Conservation (phyloP, 176 grass and related monocot genomes). For the Triticum dicoccoides region DNA sequence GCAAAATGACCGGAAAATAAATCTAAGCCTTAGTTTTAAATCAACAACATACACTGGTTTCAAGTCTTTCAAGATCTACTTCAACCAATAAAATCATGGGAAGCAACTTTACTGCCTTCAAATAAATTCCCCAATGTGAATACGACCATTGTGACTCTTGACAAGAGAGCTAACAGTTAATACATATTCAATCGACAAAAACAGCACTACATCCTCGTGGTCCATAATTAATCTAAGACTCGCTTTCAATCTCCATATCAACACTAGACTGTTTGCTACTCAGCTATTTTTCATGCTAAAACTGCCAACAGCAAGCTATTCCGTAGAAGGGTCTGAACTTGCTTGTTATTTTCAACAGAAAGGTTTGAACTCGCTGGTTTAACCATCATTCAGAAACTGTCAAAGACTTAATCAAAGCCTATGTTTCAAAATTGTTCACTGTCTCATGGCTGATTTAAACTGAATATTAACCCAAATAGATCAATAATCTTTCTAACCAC, state of each 20-base stretch:
- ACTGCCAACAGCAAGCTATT: background rate
- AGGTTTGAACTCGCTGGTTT: background rate
- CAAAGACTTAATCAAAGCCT: background rate
- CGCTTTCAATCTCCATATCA: background rate
- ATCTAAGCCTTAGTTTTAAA: background rate
- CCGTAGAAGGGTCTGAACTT: background rate
- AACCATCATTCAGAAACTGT: background rate
- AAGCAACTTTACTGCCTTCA: background rate
- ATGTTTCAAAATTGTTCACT: background rate
- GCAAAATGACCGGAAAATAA: background rate
- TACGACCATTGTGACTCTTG: background rate
- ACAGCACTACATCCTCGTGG: background rate
- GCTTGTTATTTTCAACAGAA: background rate
- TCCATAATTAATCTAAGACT: background rate
- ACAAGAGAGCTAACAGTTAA: background rate
- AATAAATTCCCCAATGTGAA: background rate
- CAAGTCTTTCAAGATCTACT: background rate
- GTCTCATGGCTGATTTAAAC: background rate
- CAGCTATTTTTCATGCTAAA: background rate
- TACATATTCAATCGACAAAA: background rate
- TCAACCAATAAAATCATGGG: background rate
- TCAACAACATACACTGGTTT: background rate
- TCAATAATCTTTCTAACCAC: background rate
- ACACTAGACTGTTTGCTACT: background rate
- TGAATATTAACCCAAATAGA: background rate